Conservation (phyloP, 148 eudicot genomes). For the Rhododendron kiyosumense region DNA sequence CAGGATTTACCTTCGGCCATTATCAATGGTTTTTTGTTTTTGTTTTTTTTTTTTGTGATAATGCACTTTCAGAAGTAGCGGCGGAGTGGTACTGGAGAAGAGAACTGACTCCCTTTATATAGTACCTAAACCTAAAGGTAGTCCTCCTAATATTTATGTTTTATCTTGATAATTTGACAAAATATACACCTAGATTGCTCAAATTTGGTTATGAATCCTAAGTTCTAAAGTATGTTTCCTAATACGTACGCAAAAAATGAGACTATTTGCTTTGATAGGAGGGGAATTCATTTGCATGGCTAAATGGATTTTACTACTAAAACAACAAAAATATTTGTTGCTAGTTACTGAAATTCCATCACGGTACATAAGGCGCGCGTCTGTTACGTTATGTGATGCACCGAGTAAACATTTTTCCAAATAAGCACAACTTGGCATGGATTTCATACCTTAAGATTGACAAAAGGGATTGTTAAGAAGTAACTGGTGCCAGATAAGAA, state of each 20-base stretch:
- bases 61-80: neutral
- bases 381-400: neutral
- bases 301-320: neutral
- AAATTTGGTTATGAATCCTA: neutral
- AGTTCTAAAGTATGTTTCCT: neutral
- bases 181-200: neutral
- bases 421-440: neutral
- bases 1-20: neutral
- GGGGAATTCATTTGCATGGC: neutral
- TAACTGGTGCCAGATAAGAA: neutral
- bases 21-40: neutral
- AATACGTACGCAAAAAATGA: neutral
- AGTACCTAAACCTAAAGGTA: neutral
- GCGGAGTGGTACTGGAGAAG: neutral
- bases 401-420: neutral
- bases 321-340: neutral
- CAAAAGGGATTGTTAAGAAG: neutral
- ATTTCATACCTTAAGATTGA: neutral
- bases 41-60: neutral
- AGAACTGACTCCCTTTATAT: neutral
- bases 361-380: neutral
- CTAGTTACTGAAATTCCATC: too few relatives aligned
- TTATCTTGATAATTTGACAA: neutral
- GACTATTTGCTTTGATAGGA: neutral
- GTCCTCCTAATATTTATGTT: neutral